Conservation (phyloP, 139 green algal genomes). For the Chlamydomonas sphaeroides region DNA sequence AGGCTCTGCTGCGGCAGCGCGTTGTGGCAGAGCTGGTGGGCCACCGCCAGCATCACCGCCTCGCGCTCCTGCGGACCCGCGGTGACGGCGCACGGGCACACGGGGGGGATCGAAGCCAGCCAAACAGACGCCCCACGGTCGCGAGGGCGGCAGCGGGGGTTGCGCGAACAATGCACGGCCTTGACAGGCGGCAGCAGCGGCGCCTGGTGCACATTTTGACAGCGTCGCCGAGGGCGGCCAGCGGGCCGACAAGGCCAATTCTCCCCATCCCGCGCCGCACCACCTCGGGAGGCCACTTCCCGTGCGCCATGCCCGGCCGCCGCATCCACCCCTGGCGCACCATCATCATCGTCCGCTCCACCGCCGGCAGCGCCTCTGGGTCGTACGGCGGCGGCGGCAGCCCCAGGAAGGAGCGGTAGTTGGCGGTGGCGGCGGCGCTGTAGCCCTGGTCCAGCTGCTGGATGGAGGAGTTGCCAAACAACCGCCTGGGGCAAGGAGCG, state of each 20-base stretch:
- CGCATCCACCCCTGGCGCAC: too few species aligned
- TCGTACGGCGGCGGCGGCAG: conserved; percentile 7
- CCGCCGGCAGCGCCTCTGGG: conserved; percentile 1
- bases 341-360: conserved; percentile 46
- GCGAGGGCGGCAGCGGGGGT: too few species aligned
- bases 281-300: too few species aligned
- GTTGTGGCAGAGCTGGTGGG: conserved; percentile 34
- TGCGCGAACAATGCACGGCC: too few species aligned
- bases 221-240: too few species aligned
- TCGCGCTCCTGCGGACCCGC: conserved; percentile 53
- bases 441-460: conserved; percentile 40
- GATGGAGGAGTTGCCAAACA: conserved; percentile 31
- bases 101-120: too few species aligned
- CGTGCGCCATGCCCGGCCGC: too few species aligned
- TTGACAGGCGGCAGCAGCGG: too few species aligned
- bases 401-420: conserved; percentile 44
- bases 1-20: conserved; percentile 31
- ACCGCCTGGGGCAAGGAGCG: conserved; percentile 44
- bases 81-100: not conserved
- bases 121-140: too few species aligned
- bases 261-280: too few species aligned
- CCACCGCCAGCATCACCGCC: conserved; percentile 52
- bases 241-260: too few species aligned
- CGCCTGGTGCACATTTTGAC: too few species aligned
- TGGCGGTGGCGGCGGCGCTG: conserved; percentile 2